A percentile compares a stretch with the other conserved stretches of the same genome.
Evolutionary conservation across 805 yeast genomes (phyloP).

Genomic region (Grigorovia jiainica): DNA sequence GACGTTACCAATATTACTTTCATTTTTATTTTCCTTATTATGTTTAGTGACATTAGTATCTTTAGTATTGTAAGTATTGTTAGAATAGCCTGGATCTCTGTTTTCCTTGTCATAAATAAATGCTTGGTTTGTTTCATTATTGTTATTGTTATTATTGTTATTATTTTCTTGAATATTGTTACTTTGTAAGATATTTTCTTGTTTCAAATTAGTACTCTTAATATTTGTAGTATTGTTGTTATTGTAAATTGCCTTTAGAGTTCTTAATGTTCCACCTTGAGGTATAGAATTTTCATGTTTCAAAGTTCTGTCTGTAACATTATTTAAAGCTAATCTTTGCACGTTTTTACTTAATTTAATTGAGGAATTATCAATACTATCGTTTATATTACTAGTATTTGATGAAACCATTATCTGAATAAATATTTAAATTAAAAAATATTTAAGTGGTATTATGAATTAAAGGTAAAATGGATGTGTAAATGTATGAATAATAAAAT

Average conservation of each 20-base stretch:
- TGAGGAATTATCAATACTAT: slow-evolving; percentile 4
- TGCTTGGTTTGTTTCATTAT: neutral
- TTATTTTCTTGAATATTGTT: slow-evolving; percentile 1
- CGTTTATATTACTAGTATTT: neutral
- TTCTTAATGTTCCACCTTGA: slow-evolving; percentile 12
- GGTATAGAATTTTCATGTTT: slow-evolving; percentile 14
- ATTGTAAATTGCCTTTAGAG: slow-evolving; percentile 12
- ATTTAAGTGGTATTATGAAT: neutral
- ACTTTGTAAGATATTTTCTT: neutral
- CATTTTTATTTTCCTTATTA: neutral
- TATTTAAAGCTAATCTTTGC: slow-evolving; percentile 27
- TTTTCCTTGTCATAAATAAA: slow-evolving; percentile 20
- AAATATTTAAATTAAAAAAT: neutral
- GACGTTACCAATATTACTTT: slow-evolving; percentile 1
- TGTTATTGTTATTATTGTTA: slow-evolving; percentile 2
- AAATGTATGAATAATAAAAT: no score
- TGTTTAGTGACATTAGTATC: neutral
- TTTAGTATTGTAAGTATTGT: neutral
- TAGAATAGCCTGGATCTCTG: slow-evolving; percentile 11
- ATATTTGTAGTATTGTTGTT: slow-evolving; percentile 10
- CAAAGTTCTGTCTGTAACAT: slow-evolving; percentile 28
- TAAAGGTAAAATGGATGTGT: no score
- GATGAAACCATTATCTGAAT: neutral
- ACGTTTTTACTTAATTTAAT: slow-evolving; percentile 16
- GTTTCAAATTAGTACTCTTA: neutral